Conservation (phyloP, 2,329 filamentous ascomycete species). For the Metarhizium rileyi region DNA sequence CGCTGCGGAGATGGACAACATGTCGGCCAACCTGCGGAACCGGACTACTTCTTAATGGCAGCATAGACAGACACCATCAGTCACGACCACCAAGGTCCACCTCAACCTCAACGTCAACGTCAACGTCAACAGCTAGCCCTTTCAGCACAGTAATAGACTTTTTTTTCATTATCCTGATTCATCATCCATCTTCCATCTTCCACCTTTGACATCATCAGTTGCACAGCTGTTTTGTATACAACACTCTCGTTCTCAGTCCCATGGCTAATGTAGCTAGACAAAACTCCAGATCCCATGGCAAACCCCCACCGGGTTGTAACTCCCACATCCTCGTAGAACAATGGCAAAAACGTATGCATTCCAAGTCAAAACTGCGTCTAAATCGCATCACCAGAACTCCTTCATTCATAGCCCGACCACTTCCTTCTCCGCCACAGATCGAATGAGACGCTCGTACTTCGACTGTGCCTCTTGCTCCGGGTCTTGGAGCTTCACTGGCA, state of each 20-base stretch:
- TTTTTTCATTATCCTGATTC: background rate
- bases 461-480: conserved; percentile 25
- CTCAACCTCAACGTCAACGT: no score
- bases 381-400: background rate
- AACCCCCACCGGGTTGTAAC: background rate
- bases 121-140: no score
- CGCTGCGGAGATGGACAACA: background rate
- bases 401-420: conserved; percentile 12
- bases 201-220: background rate
- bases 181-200: background rate
- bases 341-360: background rate
- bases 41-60: no score
- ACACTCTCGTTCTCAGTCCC: no score
- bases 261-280: no score
- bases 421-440: conserved; percentile 26
- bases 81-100: no score
- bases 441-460: conserved; percentile 27
- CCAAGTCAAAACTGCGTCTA: background rate
- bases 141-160: background rate
- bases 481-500: conserved; percentile 19
- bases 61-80: no score
- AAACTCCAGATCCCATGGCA: background rate
- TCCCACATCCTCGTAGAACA: background rate
- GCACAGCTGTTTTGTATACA: no score
- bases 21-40: background rate